Base-by-base conservation (phyloP, 306 rosid genomes). In the Lablab purpureus region DNA sequence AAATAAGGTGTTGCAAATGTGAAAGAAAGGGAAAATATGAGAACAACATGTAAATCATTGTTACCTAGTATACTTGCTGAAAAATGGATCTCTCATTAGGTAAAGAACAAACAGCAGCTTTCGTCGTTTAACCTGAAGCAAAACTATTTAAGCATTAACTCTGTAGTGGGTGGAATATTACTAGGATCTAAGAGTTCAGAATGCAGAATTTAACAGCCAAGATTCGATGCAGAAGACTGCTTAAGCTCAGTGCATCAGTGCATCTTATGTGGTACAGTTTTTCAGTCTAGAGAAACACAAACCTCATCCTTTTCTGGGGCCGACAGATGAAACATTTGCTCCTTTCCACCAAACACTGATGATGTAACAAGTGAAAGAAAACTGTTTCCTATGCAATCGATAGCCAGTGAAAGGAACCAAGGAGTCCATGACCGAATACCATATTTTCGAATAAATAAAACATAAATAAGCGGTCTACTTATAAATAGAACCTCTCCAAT, bases 1-100 rank as follows among this genome's bases (percentile, higher is more conserved):
- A 54, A 3, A 19, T 15, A 54, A 54, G 55, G 46, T 10, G 0
- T 7, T 49, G 36, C 9, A 46, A 66, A 64, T 71, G 62, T 21
- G 40, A 66, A 83, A 17, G 30, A n/a, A 13, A 47, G 1, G 49
- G 5, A 11, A 27, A 12, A 34, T 9, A 0, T 6, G 36, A 67
- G 32, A 56, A 51, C 1, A 72, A 51, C 78, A 73, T 46, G 36
- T 68, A 60, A 82, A 56, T 66, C 60, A 15, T 23, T 18, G 15
- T 6, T 80, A 92, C 99, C 99, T 90, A 40, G 92, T 93, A 81
- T 87, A 89, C 87, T 88, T 88, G 94, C 76, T 87, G 80, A 96
- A 96, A 86, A 96, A 93, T 19, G 99, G 99, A 85, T 96, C 98
- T 87, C 98, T 90, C 99, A 96, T 87, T 74, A 96, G 84, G 90